Conservation (phyloP, 176 grass and related monocot species). For the Bothriochloa decipiens region DNA sequence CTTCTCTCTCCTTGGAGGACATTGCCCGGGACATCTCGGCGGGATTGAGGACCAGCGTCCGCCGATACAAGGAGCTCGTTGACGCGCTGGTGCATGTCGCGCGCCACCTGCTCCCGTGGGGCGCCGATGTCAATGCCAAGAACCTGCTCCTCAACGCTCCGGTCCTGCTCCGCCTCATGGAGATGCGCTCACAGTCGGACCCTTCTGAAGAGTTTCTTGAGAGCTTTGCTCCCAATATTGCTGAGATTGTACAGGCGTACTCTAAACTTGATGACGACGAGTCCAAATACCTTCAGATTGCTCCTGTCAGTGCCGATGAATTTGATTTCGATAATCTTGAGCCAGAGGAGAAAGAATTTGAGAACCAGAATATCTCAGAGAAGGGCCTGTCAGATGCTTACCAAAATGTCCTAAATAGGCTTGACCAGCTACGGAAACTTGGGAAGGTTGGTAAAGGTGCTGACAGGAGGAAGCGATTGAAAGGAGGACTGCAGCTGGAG, state of each 20-base stretch:
- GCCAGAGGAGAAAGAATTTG: constrained; percentile 29
- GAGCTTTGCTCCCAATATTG: constrained; percentile 40
- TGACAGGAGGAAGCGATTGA: constrained; percentile 51
- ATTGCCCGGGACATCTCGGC: constrained; percentile 57
- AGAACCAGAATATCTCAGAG: constrained; percentile 54
- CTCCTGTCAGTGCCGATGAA: neutral
- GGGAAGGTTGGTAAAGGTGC: constrained; percentile 58
- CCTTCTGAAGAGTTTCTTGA: constrained; percentile 43
- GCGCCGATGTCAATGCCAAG: constrained; percentile 58
- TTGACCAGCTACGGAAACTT: constrained; percentile 53
- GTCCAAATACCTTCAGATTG: constrained; percentile 56
- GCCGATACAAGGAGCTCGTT: constrained; percentile 61
- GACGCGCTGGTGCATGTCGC: constrained; percentile 57
- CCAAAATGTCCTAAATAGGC: constrained; percentile 64
- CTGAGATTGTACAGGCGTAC: constrained; percentile 38
- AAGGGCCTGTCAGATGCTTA: constrained; percentile 65
- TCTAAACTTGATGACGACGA: constrained; percentile 30
- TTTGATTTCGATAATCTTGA: constrained; percentile 43
- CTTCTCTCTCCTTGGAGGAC: constrained; percentile 47
- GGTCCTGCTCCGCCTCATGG: constrained; percentile 67
- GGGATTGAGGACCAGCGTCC: constrained; percentile 46
- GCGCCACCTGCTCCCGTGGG: constrained; percentile 63
- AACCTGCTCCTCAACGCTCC: constrained; percentile 64
- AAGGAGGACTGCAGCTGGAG: constrained; percentile 43
- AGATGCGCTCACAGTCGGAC: constrained; percentile 51